Base-by-base conservation (phyloP, 2,329 filamentous ascomycete genomes). In the Fusarium falciforme region DNA sequence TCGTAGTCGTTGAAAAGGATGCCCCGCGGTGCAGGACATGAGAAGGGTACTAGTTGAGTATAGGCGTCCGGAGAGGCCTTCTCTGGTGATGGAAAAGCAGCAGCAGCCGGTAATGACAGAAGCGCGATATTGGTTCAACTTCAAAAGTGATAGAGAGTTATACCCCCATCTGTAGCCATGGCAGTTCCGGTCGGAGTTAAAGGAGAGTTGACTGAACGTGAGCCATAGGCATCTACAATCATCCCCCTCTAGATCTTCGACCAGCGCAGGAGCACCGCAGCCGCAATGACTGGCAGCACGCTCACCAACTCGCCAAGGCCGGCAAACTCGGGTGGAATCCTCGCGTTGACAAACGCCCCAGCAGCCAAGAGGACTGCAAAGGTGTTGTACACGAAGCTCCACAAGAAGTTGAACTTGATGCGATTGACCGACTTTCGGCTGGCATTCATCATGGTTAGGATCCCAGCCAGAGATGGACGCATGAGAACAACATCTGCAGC, bases 291-390 rank as follows among this genome's bases (percentile, higher is more conserved):
- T 0, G 93, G 93, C 78, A 93, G 66, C 0, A 95, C 91, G 76
- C 93, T 94, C 0, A 94, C 91, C 35, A 95, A 79, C 83, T 95
- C 93, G 0, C 93, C 93, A 10, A 94, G 76, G 0, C 91, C 93
- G 0, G 92, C 92, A 84, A 87, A 94, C 71, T 87, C 83, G 0
- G 92, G 91, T 17, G 89, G 87, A 40, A 89, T 86, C 8, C 85
- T 81, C 10, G 78, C 83, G 7, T 80, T 75, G 3, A 91, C 89
- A 78, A 93, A 91, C 0, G 89, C 91, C 0, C 93, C 93, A 0
- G 89, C 87, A 1, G 89, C 92, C 0, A 94, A 84, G 47, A 93
- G 81, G 5, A 95, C 84, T 0, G 93, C 93, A 64, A 92, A 86
- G 2, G 90, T 60, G 74, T 95, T 95, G 82, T 95, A 95, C 1